These are phyloP conservation scores for Hypoxylon sp. DNA, from an alignment of 2,329 filamentous ascomycete genomes.

Conservation along the genomic window DNA sequence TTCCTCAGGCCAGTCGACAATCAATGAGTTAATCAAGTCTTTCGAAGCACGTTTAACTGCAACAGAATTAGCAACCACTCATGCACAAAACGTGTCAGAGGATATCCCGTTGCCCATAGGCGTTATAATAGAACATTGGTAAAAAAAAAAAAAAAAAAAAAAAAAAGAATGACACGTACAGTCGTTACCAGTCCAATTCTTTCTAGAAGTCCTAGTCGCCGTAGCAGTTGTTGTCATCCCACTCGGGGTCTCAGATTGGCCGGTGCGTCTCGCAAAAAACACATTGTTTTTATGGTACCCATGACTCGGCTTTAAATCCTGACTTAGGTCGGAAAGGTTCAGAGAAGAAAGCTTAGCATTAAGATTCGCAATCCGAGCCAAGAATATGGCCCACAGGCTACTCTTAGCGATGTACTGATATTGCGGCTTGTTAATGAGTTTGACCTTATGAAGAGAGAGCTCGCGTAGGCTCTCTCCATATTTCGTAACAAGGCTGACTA, in stretches of 20 bases:
- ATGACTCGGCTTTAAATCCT: no score
- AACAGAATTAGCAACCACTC: neutral
- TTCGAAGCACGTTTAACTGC: slow-evolving; percentile 15
- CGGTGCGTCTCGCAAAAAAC: no score
- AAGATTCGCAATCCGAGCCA: slow-evolving; percentile 48
- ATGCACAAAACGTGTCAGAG: no score
- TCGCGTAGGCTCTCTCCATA: slow-evolving; percentile 54
- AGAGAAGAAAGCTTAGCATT: slow-evolving; percentile 48
- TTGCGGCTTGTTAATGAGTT: slow-evolving; percentile 25
- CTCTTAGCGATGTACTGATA: slow-evolving; percentile 26
- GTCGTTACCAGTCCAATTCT: slow-evolving; percentile 46
- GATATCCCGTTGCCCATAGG: no score
- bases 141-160: neutral
- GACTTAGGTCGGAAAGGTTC: slow-evolving; percentile 44
- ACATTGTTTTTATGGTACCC: no score
- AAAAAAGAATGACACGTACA: slow-evolving; percentile 13
- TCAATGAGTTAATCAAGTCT: slow-evolving; percentile 15
- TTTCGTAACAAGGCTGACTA: no score
- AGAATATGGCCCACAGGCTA: slow-evolving; percentile 53
- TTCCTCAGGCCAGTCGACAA: slow-evolving; percentile 1
- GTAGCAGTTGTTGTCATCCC: no score
- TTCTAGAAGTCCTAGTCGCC: no score
- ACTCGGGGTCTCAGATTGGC: no score
- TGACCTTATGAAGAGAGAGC: slow-evolving; percentile 58
- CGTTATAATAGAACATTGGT: neutral